Percentiles rank a stretch among this genome's conserved stretches.
phyloP scores from a whole-genome alignment of 805 yeast species.

The Grigorovia jiainica region DNA sequence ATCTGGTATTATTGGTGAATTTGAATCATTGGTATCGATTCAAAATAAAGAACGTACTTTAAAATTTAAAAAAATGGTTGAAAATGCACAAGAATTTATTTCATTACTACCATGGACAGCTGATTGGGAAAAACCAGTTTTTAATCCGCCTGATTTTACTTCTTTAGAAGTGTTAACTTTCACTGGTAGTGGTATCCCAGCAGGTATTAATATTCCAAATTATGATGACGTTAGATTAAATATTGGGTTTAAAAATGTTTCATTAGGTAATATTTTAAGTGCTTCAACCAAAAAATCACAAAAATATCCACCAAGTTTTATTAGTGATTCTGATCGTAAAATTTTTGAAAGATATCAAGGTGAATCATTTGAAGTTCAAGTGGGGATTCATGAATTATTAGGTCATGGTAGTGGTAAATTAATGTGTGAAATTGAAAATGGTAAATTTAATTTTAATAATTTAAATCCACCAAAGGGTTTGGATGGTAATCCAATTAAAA shows the following conservation, averaged over 20 bases:
- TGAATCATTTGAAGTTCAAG: conserved; percentile 86
- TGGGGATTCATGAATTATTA: conserved; percentile 82
- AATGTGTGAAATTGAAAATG: conserved; percentile 49
- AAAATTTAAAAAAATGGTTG: conserved; percentile 64
- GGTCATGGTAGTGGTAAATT: conserved; percentile 91
- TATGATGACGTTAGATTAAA: conserved; percentile 82
- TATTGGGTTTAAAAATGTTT: conserved; percentile 81
- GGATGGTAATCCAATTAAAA: conserved; percentile 50
- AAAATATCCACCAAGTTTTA: conserved; percentile 60
- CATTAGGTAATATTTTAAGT: conserved; percentile 74
- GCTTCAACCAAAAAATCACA: conserved; percentile 47
- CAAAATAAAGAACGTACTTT: conserved; percentile 81
- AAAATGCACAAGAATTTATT: conserved; percentile 56
- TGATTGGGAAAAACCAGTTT: conserved; percentile 70
- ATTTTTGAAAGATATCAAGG: conserved; percentile 62
- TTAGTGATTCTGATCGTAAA: conserved; percentile 42
- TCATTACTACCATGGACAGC: conserved; percentile 66
- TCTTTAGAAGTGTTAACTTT: conserved; percentile 83
- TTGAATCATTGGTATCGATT: conserved; percentile 88
- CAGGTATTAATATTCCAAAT: conserved; percentile 88
- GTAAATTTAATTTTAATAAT: conserved; percentile 63
- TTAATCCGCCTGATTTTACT: conserved; percentile 88
- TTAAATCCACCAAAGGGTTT: conserved; percentile 51
- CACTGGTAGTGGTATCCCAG: conserved; percentile 86
- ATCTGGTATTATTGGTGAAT: conserved; percentile 84